Percentiles rank a stretch among this genome's conserved stretches.
Conservation (phyloP, 2,329 filamentous ascomycete species). For the Aquanectria penicillioides region DNA sequence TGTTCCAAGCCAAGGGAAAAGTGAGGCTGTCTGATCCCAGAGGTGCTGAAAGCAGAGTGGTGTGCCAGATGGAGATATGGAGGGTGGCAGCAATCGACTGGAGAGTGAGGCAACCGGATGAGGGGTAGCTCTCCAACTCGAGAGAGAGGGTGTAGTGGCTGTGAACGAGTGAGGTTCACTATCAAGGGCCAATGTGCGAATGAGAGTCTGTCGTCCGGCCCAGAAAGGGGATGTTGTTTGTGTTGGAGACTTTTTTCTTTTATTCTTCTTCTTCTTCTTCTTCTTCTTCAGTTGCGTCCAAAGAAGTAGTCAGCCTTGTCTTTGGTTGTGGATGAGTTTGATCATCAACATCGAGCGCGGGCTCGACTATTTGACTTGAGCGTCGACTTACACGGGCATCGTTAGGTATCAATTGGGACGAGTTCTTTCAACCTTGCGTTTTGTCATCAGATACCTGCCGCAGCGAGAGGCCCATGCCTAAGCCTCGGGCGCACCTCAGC, state of each 20-base stretch:
- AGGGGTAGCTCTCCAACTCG: slow-evolving; percentile 4
- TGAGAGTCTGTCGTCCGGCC: too few species aligned
- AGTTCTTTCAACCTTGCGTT: slow-evolving; percentile 8
- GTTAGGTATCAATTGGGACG: slow-evolving; percentile 23
- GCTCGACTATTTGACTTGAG: slow-evolving; percentile 3
- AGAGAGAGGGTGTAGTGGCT: slow-evolving; percentile 10
- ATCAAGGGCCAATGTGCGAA: too few species aligned
- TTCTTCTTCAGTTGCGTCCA: background rate
- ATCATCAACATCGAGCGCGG: background rate
- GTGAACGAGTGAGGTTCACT: background rate
- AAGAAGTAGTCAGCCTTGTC: background rate
- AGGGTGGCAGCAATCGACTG: slow-evolving; percentile 2
- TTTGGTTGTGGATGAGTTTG: too few species aligned
- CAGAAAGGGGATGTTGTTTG: background rate
- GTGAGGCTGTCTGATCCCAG: slow-evolving; percentile 15
- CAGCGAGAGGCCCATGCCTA: too few species aligned
- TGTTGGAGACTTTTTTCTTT: background rate
- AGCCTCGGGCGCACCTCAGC: background rate
- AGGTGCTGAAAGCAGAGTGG: background rate
- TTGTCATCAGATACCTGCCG: background rate
- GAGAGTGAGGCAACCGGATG: slow-evolving; percentile 9
- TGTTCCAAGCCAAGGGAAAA: slow-evolving; percentile 3
- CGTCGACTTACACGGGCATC: slow-evolving; percentile 1
- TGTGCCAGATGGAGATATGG: background rate
- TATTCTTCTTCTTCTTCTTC: background rate